Base-by-base conservation (phyloP, 257 asterid genomes). In the Ilex aquifolium region DNA sequence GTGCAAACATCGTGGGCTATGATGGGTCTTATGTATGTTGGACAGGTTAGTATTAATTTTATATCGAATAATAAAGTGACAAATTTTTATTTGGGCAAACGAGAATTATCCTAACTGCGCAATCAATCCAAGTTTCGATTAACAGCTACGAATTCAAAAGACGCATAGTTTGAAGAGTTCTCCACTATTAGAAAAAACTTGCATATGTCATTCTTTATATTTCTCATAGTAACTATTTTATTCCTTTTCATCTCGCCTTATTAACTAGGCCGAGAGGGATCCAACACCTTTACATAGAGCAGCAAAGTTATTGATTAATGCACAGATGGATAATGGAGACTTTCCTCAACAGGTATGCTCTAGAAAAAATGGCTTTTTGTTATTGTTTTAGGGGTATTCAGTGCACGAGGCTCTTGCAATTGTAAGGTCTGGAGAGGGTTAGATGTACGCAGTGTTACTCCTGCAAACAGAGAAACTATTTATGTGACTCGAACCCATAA, bases 1-100 rank as follows among this genome's bases (percentile, higher is more conserved):
- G 95, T 86, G 29, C 95, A 86, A 56, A 86, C 97, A 44, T 81
- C 95, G 10, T 86, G 95, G 95, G 97, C 91, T 14, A 89, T 89
- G 97, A 78, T 89, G 16, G 91, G 95, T 15, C 87, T 89, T 15
- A 77, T 86, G 83, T 70, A 73, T 15, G 81, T 72, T 60, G 95
- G 97, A 36, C 94, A 89, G 91, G 96, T 88, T 32, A 32, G 74
- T 32, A 12, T 49, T 12, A n/a, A 49, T 49, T 49, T 49, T 49
- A 1, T 12, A 11, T 49, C 14, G 5, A 11, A 49, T 49, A 49
- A n/a, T 49, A 0, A 6, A n/a, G 14, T 49, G 54, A 49, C 6
- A 49, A 49, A 11, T 49, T 44, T 44, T 21, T 21, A 1, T 1
- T 21, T 1, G 27, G 27, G 27, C 27, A 21, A 21, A 21, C 27